Conservation (phyloP, 1,284 basidiomycete genomes). For the Peniophora sp. region DNA sequence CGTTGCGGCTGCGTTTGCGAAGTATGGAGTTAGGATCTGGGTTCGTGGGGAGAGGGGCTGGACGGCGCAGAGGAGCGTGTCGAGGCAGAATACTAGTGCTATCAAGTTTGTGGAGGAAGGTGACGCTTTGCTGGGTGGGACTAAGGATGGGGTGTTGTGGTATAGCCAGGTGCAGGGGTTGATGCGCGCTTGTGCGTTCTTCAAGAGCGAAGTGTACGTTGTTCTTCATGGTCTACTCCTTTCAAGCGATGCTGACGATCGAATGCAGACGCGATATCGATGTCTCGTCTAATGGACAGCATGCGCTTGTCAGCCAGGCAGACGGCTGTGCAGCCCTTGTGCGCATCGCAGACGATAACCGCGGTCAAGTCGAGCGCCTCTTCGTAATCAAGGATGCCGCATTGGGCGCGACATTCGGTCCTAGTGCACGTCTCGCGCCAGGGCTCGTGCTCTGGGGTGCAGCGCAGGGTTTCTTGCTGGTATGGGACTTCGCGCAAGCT, state of each 20-base stretch:
- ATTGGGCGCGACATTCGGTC: conserved; percentile 40
- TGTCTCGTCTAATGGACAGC: conserved; percentile 34
- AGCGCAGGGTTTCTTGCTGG: conserved; percentile 41
- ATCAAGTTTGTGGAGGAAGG: conserved; percentile 57
- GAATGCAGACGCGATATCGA: conserved; percentile 40
- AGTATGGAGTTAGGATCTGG: conserved; percentile 57
- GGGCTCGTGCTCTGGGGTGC: conserved; percentile 48
- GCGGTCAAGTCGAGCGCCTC: conserved; percentile 42
- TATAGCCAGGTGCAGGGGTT: conserved; percentile 56
- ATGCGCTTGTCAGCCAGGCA: conserved; percentile 43
- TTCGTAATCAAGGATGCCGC: conserved; percentile 35
- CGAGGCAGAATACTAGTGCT: conserved; percentile 51
- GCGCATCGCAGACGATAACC: conserved; percentile 35
- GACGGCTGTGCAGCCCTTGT: conserved; percentile 43
- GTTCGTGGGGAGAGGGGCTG: conserved; percentile 37
- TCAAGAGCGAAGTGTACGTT: conserved; percentile 43
- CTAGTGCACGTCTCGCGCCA: conserved; percentile 44
- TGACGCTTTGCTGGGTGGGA: conserved; percentile 54
- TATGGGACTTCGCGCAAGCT: conserved; percentile 51
- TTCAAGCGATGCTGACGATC: neutral
- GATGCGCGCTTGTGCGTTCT: conserved; percentile 45
- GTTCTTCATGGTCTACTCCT: neutral
- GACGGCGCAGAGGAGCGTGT: conserved; percentile 50
- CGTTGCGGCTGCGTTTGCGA: conserved; percentile 54
- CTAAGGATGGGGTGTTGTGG: conserved; percentile 65